Percentiles rank a stretch among this genome's conserved stretches.
These are phyloP conservation scores for Trebouxia sp. DNA, from an alignment of 139 green algal genomes.

Conservation along the genomic window DNA sequence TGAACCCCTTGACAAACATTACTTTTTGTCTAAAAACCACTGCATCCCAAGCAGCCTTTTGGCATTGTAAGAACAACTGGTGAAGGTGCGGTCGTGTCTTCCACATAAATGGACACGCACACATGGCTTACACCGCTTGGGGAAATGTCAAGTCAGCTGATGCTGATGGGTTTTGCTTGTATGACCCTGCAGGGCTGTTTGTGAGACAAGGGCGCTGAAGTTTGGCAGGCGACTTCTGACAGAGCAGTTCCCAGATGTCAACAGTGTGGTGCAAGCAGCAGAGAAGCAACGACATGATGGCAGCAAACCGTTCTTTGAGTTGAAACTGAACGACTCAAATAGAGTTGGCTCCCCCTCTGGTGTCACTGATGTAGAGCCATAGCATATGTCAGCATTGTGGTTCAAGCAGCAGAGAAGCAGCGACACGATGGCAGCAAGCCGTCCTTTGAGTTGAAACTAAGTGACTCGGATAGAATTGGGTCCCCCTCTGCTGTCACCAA, in stretches of 20 bases:
- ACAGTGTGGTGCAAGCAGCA: slow-evolving; percentile 27
- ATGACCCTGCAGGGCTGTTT: slow-evolving; percentile 57
- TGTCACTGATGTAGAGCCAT: neutral
- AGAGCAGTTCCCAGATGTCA: slow-evolving; percentile 37
- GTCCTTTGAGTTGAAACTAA: neutral
- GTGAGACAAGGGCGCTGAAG: slow-evolving; percentile 77
- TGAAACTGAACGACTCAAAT: neutral
- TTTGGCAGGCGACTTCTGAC: slow-evolving; percentile 73
- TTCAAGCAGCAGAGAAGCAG: slow-evolving; percentile 14
- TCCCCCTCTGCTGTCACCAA: neutral
- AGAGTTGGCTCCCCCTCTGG: neutral
- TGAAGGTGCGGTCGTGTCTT: too few species aligned
- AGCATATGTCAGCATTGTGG: slow-evolving; percentile 35
- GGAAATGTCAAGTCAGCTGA: too few species aligned
- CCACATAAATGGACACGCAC: too few species aligned
- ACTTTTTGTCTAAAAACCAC: too few species aligned
- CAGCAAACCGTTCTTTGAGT: neutral
- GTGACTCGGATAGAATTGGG: neutral
- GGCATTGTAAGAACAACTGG: too few species aligned
- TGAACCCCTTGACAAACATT: too few species aligned
- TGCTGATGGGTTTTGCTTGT: neutral
- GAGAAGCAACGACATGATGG: slow-evolving; percentile 27
- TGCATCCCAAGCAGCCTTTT: too few species aligned
- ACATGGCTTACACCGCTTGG: too few species aligned
- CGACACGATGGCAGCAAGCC: slow-evolving; percentile 22